Base-by-base conservation (phyloP, 352 stramenopile species). In the Pythium monospermum region DNA sequence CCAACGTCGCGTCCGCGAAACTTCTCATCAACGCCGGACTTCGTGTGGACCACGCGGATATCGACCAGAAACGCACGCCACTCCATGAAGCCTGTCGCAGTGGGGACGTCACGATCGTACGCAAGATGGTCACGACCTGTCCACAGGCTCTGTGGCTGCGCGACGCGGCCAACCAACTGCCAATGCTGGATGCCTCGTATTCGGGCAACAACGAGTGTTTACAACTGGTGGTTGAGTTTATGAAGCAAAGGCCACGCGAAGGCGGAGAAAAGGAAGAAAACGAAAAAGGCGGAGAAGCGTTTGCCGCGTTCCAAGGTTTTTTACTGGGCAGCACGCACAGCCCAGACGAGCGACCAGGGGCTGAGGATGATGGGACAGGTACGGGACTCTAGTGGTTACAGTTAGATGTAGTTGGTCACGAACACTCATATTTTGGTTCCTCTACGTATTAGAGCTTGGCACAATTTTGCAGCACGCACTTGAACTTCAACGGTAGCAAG, bases 41-140 rank as follows among this genome's bases (percentile, higher is more conserved):
- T n/a, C 53, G 53, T 23, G 45, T 49, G 18, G 46, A 61, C 38
- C 19, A 39, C 19, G 10, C n/a, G 26, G 45, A 49, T 37, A 12
- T 18, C 1, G 15, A 25, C 1, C 38, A 49, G 10, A 1, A 40
- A 26, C 53, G 53, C 22, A 61, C 53, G 30, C 40, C 53, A 11
- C 53, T 61, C 2, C 53, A 61, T 41, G 53, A 61, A n/a, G 53
- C 53, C 15, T 61, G 53, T 61, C 53, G 53, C 33, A 46, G 18
- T 15, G 53, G 45, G 2, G 22, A 53, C 21, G 3, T 61, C 13
- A 15, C 10, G 37, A 21, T 61, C 1, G 46, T 54, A 1, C 36
- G 37, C 2, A 44, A 55, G 19, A 54, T 61, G 53, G 22, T 54
- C 27, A 15, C 25, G 15, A 10, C 2, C 2, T 30, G 15, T 36